Evolutionary conservation across 208 protist species (phyloP), one percentile per base, ranked within the genome.

Genomic region (Kentomonas sorsogonicus): DNA sequence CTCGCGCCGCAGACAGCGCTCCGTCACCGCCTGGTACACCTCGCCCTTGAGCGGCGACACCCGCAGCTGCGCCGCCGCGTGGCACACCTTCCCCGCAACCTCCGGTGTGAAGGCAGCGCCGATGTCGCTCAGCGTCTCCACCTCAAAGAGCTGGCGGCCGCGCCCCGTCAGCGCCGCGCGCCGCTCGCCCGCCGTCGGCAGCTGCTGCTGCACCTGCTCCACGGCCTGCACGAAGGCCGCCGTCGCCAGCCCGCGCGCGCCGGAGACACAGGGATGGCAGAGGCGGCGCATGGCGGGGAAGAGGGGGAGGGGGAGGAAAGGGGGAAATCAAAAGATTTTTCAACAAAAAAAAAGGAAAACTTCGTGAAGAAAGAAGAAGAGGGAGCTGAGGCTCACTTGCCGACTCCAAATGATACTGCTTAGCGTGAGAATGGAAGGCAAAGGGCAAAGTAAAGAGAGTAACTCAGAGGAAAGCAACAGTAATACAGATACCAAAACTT

Each of bases 81-180:
- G 78, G 52, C 77, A 87, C 23, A 95, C 58, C 40, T 69, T 76
- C 9, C 69, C 75, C 10, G 83, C 83, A 13, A 79, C 46, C 6
- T 65, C 66, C 25, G 84, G 74, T 3, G 56, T 89, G 67, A 75
- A 88, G 15, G 72, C 72, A 1, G 46, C 67, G 3, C 39, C 27
- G 16, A 86, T 30, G 62, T 91, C 85, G n/a, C 91, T 83, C 1
- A 95, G 70, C 34, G 64, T 58, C 53, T 95, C 89, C 2, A 71
- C 67, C 60, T 93, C 89, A 62, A 91, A 95, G 13, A 93, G 61
- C 26, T 84, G 74, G 10, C 80, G 67, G 25, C 89, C 85, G 50
- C 93, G 85, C 40, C 79, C 66, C 22, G 86, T 39, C 43, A 95
- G 76, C 34, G 92, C 89, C 13, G 69, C 70, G 18, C 76, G 69